Evolutionary conservation across 2,329 filamentous ascomycete species (phyloP).

Genomic region (Dactylellina drechsleri): DNA sequence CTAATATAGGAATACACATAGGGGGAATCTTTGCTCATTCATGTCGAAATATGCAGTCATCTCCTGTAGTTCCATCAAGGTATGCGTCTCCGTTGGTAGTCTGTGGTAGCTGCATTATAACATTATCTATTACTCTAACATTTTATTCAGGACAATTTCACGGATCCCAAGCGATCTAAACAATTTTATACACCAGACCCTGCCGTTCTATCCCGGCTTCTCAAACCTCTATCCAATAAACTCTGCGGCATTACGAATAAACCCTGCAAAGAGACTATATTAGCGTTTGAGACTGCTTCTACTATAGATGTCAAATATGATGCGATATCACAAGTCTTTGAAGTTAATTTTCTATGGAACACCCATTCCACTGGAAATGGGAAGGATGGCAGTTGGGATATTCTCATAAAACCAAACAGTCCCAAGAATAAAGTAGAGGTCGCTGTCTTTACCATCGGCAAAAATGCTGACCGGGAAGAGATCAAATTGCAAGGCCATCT

Average conservation of each 20-base stretch:
- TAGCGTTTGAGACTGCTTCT: conserved; percentile 51
- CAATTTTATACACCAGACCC: conserved; percentile 33
- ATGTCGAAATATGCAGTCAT: conserved; percentile 36
- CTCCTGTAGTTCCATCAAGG: conserved; percentile 40
- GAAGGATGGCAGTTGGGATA: conserved; percentile 38
- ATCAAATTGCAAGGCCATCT: conserved; percentile 56
- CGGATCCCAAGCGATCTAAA: conserved; percentile 16
- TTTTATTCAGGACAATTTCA: conserved; percentile 18
- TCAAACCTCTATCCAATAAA: conserved; percentile 27
- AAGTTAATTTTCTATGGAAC: conserved; percentile 52
- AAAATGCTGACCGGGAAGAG: conserved; percentile 49
- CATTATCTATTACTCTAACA: neutral
- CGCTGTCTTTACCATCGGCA: conserved; percentile 55
- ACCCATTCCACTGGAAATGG: conserved; percentile 41
- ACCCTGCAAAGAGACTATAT: conserved; percentile 37
- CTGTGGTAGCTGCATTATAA: neutral
- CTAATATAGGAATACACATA: conserved; percentile 30
- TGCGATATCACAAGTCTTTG: conserved; percentile 55
- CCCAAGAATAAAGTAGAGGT: conserved; percentile 50
- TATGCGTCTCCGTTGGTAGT: neutral
- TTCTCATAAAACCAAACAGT: conserved; percentile 22
- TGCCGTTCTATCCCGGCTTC: conserved; percentile 2
- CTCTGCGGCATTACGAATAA: conserved; percentile 31
- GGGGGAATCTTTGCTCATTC: conserved; percentile 42
- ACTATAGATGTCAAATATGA: conserved; percentile 57